A percentile compares a stretch with the other conserved stretches of the same genome.
These are phyloP conservation scores for Rhodotorula glutinis DNA, from an alignment of 1,284 basidiomycete genomes.

Conservation along the genomic window DNA sequence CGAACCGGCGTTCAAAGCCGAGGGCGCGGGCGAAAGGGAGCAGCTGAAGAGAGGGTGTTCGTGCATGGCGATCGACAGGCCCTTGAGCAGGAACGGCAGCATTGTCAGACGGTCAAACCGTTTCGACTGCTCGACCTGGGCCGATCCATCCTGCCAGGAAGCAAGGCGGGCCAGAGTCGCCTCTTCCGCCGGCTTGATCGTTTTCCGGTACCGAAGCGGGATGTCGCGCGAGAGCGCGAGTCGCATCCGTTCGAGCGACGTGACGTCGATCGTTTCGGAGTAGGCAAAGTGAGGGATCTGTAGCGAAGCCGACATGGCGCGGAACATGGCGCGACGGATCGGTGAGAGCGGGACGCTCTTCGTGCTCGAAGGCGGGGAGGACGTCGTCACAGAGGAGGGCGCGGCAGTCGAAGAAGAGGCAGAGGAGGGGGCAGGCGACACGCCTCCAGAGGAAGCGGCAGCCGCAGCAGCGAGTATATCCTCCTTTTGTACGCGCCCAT, in stretches of 20 bases:
- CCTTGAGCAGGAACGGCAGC: constrained; percentile 82
- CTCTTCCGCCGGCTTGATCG: constrained; percentile 14
- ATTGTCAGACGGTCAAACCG: constrained; percentile 66
- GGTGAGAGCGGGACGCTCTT: constrained; percentile 39
- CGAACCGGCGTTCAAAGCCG: constrained; percentile 21
- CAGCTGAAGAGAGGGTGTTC: constrained; percentile 74
- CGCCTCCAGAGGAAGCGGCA: too few species aligned
- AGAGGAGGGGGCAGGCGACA: not conserved
- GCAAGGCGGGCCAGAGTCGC: constrained; percentile 12
- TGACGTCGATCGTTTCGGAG: constrained; percentile 77
- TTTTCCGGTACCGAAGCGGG: constrained; percentile 59
- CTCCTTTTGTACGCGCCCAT: constrained; percentile 68
- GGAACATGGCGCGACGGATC: constrained; percentile 48
- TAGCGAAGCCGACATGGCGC: constrained; percentile 46
- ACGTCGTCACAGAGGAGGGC: not conserved
- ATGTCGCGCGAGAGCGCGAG: constrained; percentile 68
- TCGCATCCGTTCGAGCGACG: constrained; percentile 66
- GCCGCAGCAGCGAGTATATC: constrained; percentile 55
- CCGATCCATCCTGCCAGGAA: not conserved
- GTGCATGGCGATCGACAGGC: constrained; percentile 71
- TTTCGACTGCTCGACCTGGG: constrained; percentile 48
- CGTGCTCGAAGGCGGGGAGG: not conserved
- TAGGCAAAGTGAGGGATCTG: constrained; percentile 74
- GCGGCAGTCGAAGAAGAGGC: not conserved
- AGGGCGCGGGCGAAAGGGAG: constrained; percentile 37